Evolutionary conservation across 225 moss, liverwort and hornwort species (phyloP).

Genomic region (Anthoceros angustus): DNA sequence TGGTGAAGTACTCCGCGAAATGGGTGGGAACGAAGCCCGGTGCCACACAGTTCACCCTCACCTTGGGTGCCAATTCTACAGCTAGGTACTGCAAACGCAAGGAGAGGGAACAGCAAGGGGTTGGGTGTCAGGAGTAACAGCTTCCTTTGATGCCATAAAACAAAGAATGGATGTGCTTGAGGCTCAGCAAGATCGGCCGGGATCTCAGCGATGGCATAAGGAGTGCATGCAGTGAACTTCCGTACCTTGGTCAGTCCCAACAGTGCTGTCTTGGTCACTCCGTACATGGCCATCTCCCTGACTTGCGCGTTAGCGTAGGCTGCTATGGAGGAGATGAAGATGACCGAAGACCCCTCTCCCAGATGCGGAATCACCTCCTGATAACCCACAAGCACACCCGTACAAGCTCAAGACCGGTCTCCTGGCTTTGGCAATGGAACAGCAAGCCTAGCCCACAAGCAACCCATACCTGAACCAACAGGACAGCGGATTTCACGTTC

Average conservation of each 20-base stretch:
- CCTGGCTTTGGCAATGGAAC: not conserved
- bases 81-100: slow-evolving; percentile 50
- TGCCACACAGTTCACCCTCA: slow-evolving; percentile 78
- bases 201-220: not conserved
- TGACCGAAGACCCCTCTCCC: slow-evolving; percentile 52
- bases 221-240: not conserved
- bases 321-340: slow-evolving; percentile 59
- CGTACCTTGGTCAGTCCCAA: slow-evolving; percentile 91
- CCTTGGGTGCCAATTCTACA: slow-evolving; percentile 58
- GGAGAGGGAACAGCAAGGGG: not conserved
- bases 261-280: slow-evolving; percentile 82
- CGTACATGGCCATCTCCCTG: slow-evolving; percentile 55
- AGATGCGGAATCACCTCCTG: slow-evolving; percentile 68
- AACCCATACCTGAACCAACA: slow-evolving; percentile 53
- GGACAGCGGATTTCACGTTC: slow-evolving; percentile 82
- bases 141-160: not conserved
- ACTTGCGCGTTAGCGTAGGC: slow-evolving; percentile 23
- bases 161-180: not conserved
- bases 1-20: slow-evolving; percentile 40
- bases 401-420: not conserved
- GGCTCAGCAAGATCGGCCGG: not conserved
- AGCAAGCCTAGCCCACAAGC: not conserved
- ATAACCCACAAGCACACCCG: slow-evolving; percentile 3
- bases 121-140: no score
- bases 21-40: slow-evolving; percentile 92